phyloP scores from a whole-genome alignment of 2,329 filamentous ascomycete genomes.

The Cladosporium halotolerans region DNA sequence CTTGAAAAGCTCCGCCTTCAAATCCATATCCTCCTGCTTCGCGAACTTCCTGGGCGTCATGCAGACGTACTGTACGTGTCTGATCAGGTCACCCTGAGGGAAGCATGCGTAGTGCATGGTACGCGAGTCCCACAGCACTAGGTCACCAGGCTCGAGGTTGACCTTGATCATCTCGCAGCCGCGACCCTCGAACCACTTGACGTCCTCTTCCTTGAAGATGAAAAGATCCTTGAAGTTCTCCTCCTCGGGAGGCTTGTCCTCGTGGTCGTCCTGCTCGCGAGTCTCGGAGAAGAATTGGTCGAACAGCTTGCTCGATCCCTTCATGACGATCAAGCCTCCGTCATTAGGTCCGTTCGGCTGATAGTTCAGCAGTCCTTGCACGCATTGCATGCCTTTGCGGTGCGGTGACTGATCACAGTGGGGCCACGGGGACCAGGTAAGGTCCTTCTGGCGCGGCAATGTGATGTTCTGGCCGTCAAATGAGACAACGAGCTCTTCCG shows the following conservation, averaged over 20 bases:
- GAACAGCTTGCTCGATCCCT: slow-evolving; percentile 37
- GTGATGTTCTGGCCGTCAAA: slow-evolving; percentile 38
- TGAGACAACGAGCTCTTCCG: slow-evolving; percentile 25
- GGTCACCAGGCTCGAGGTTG: slow-evolving; percentile 19
- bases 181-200: slow-evolving; percentile 22
- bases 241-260: slow-evolving; percentile 29
- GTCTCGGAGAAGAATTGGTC: slow-evolving; percentile 42
- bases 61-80: slow-evolving; percentile 30
- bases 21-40: slow-evolving; percentile 26
- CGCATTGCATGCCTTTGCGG: slow-evolving; percentile 36
- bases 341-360: slow-evolving; percentile 42
- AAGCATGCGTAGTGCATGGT: slow-evolving; percentile 41
- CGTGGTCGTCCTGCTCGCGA: slow-evolving; percentile 22
- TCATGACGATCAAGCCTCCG: slow-evolving; percentile 42
- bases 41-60: slow-evolving; percentile 34
- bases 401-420: slow-evolving; percentile 40
- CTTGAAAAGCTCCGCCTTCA: slow-evolving; percentile 32
- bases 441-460: slow-evolving; percentile 36
- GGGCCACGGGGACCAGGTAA: slow-evolving; percentile 39
- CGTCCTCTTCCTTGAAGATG: slow-evolving; percentile 34
- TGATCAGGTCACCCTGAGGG: slow-evolving; percentile 22
- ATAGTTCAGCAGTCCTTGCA: slow-evolving; percentile 43
- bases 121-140: slow-evolving; percentile 28
- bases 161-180: slow-evolving; percentile 19
- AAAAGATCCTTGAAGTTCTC: slow-evolving; percentile 37